Conservation (phyloP, 768 basidiomycete species). For the Leucocoprinus birnbaumii region DNA sequence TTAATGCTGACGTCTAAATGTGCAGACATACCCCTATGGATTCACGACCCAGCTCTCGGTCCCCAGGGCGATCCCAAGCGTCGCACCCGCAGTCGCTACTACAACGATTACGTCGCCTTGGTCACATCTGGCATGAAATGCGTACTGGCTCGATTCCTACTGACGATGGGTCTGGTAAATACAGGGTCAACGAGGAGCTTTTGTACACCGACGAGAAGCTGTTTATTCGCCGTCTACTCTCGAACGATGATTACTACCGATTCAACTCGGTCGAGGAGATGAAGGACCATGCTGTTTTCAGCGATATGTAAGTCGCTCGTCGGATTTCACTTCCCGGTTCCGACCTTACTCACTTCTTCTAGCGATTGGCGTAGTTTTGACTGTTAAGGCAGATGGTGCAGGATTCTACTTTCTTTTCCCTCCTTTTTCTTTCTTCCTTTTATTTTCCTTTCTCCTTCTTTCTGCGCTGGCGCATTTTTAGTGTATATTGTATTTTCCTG, state of each 20-base stretch:
- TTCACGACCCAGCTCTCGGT: background rate
- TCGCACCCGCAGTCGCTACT: background rate
- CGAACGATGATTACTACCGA: background rate
- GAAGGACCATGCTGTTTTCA: background rate
- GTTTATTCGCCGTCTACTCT: background rate
- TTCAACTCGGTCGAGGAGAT: background rate
- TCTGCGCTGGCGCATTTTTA: background rate
- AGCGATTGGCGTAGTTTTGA: background rate
- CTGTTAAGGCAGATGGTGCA: background rate
- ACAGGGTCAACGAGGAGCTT: background rate
- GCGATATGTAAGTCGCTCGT: background rate
- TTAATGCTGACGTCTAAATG: background rate
- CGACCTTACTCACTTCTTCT: background rate
- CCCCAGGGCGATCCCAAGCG: background rate
- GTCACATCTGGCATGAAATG: slow-evolving; percentile 3
- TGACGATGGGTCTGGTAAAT: background rate
- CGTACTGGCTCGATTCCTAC: background rate
- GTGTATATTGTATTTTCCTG: slow-evolving; percentile 1
- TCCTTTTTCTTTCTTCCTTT: background rate
- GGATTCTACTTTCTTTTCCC: background rate
- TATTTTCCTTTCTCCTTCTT: background rate
- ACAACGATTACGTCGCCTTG: background rate
- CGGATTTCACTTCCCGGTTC: background rate
- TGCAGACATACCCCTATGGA: background rate
- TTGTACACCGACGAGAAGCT: background rate